Evolutionary conservation across 1,284 basidiomycete genomes (phyloP).

Genomic region (Ustilago bromivora): DNA sequence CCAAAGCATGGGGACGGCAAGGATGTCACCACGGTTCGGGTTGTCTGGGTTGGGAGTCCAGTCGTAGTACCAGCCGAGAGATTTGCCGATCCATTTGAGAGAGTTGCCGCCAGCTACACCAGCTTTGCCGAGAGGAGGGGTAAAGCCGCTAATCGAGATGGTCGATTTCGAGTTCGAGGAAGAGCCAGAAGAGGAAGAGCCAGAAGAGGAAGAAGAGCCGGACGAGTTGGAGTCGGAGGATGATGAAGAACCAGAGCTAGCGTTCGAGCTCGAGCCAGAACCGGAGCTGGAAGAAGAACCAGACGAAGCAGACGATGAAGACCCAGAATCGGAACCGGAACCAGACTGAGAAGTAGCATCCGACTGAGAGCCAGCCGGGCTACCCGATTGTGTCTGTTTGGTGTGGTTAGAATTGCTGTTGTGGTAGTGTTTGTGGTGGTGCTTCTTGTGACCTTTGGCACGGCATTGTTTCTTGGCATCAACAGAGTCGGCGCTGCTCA

Average conservation of each 20-base stretch:
- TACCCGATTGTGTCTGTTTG: slow-evolving; percentile 2
- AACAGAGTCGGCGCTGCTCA: slow-evolving; percentile 27
- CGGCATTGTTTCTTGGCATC: slow-evolving; percentile 43
- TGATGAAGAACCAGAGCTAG: slow-evolving; percentile 20
- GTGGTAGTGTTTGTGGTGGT: slow-evolving; percentile 9
- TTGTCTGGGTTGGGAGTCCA: slow-evolving; percentile 55
- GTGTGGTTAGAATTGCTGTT: slow-evolving; percentile 1
- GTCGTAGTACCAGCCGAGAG: slow-evolving; percentile 52
- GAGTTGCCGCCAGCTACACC: slow-evolving; percentile 61
- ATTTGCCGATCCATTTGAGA: slow-evolving; percentile 39
- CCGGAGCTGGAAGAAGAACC: slow-evolving; percentile 16
- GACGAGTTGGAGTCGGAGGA: slow-evolving; percentile 8
- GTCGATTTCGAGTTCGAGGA: slow-evolving; percentile 20
- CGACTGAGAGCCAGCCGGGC: slow-evolving; percentile 10
- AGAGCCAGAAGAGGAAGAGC: slow-evolving; percentile 17
- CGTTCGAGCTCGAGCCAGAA: slow-evolving; percentile 21
- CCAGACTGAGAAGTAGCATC: slow-evolving; percentile 9
- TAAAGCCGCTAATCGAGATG: slow-evolving; percentile 32
- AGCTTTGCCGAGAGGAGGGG: slow-evolving; percentile 53
- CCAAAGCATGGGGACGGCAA: slow-evolving; percentile 57
- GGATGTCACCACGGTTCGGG: slow-evolving; percentile 32
- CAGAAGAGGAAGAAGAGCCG: slow-evolving; percentile 14
- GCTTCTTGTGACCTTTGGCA: slow-evolving; percentile 28
- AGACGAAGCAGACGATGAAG: slow-evolving; percentile 14
- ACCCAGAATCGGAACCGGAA: not conserved